phyloP scores from a whole-genome alignment of 2,329 filamentous ascomycete species.

The Eutypella sp. region DNA sequence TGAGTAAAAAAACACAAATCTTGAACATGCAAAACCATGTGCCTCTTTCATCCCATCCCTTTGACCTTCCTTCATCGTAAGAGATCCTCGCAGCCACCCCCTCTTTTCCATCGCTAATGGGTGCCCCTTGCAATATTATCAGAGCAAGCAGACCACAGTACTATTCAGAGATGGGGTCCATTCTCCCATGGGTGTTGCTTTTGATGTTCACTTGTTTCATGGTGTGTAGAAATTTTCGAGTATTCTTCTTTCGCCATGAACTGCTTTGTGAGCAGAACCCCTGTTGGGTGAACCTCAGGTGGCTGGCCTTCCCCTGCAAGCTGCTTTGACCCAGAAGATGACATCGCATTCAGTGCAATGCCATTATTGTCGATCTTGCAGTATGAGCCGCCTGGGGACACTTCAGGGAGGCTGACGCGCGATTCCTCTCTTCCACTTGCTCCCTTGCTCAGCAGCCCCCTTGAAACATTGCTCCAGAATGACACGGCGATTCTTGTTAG shows the following conservation, averaged over 20 bases:
- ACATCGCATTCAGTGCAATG: neutral
- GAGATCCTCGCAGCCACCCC: too few relatives aligned
- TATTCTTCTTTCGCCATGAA: neutral
- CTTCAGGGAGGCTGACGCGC: neutral
- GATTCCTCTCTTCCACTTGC: neutral
- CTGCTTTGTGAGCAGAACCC: neutral
- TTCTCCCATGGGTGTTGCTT: neutral
- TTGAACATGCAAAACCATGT: too few relatives aligned
- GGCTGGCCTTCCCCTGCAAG: neutral
- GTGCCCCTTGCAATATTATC: too few relatives aligned
- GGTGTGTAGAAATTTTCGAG: neutral
- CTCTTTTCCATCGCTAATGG: too few relatives aligned
- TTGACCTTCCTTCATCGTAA: too few relatives aligned
- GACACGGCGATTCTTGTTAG: neutral
- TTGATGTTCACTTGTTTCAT: neutral
- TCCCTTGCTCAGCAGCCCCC: neutral
- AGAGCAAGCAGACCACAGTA: too few relatives aligned
- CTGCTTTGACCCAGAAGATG: neutral
- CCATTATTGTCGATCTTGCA: neutral
- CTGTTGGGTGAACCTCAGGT: neutral
- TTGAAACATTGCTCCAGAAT: neutral
- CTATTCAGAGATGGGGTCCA: too few relatives aligned
- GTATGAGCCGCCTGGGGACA: neutral
- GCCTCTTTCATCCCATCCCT: too few relatives aligned
- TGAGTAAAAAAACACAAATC: too few relatives aligned